Conservation (phyloP, 2,329 filamentous ascomycete species). For the Monosporascus sp. region DNA sequence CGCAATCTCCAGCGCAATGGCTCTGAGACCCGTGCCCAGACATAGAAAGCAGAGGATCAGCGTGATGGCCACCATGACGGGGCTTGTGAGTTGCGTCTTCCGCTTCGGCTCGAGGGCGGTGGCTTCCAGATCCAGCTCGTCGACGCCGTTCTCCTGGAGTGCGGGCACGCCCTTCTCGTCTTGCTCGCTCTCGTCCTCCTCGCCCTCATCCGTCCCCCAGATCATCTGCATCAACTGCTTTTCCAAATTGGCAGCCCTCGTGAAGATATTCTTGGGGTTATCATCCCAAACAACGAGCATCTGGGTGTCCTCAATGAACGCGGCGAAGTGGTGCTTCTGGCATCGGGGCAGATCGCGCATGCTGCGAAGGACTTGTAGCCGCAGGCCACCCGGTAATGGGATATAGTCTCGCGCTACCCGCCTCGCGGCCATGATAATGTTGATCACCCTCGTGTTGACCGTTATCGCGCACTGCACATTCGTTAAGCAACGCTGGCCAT, state of each 20-base stretch:
- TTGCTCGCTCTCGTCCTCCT: slow-evolving; percentile 37
- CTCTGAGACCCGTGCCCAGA: slow-evolving; percentile 51
- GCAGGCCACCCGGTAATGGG: slow-evolving; percentile 51
- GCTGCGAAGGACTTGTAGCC: slow-evolving; percentile 56
- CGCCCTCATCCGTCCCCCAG: slow-evolving; percentile 40
- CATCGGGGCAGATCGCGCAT: slow-evolving; percentile 52
- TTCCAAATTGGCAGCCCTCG: slow-evolving; percentile 47
- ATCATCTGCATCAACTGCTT: slow-evolving; percentile 51
- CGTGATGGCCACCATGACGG: slow-evolving; percentile 47
- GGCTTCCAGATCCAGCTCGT: slow-evolving; percentile 38
- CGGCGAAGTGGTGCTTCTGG: slow-evolving; percentile 62
- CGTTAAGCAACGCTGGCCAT: slow-evolving; percentile 7
- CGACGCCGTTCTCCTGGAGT: slow-evolving; percentile 29
- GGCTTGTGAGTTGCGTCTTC: slow-evolving; percentile 48
- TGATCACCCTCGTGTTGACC: slow-evolving; percentile 59
- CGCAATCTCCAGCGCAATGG: slow-evolving; percentile 48
- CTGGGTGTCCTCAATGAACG: slow-evolving; percentile 54
- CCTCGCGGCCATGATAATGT: slow-evolving; percentile 45
- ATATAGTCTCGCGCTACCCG: slow-evolving; percentile 49
- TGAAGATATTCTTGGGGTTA: slow-evolving; percentile 49
- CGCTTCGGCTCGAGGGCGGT: slow-evolving; percentile 36
- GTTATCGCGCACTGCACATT: slow-evolving; percentile 58
- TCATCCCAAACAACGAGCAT: slow-evolving; percentile 62
- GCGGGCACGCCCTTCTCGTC: slow-evolving; percentile 17
- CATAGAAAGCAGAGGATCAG: slow-evolving; percentile 46